Conservation (phyloP, 345 rosid genomes). For the Eucalyptus leucophloia region DNA sequence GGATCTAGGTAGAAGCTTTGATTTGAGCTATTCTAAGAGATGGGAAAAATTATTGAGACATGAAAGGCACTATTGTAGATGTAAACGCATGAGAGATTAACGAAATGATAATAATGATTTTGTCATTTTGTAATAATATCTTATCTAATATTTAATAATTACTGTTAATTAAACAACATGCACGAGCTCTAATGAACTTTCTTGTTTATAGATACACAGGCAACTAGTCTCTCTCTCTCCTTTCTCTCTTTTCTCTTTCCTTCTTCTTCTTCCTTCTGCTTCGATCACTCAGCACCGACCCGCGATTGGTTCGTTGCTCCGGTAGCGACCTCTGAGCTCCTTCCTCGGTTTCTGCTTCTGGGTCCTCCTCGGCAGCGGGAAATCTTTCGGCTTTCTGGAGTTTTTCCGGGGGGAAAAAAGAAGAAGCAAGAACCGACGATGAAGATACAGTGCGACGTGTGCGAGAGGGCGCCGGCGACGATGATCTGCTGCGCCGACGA, state of each 20-base stretch:
- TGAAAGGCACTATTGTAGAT: not conserved
- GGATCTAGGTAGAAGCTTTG: not conserved
- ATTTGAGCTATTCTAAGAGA: not conserved
- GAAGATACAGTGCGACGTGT: constrained; percentile 99
- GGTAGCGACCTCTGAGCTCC: not conserved
- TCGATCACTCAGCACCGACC: not conserved
- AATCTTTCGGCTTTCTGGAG: not conserved
- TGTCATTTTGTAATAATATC: not conserved
- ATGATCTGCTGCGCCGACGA: constrained; percentile 98
- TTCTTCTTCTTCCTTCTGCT: not conserved
- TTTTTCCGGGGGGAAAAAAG: not conserved
- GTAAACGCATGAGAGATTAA: not conserved
- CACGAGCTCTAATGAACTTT: not conserved
- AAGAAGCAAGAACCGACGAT: constrained; percentile 9
- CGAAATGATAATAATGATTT: not conserved
- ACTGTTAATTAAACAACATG: not conserved
- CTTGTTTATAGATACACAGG: not conserved
- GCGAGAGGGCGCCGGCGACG: constrained; percentile 92
- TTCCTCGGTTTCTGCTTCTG: not conserved
- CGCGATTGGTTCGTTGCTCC: not conserved
- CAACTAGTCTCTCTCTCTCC: not conserved
- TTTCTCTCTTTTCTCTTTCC: not conserved
- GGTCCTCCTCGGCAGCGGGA: not conserved
- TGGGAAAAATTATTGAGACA: not conserved
- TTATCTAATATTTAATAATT: not conserved